Conservation (phyloP, 768 basidiomycete genomes). For the Dentipellis sp. region DNA sequence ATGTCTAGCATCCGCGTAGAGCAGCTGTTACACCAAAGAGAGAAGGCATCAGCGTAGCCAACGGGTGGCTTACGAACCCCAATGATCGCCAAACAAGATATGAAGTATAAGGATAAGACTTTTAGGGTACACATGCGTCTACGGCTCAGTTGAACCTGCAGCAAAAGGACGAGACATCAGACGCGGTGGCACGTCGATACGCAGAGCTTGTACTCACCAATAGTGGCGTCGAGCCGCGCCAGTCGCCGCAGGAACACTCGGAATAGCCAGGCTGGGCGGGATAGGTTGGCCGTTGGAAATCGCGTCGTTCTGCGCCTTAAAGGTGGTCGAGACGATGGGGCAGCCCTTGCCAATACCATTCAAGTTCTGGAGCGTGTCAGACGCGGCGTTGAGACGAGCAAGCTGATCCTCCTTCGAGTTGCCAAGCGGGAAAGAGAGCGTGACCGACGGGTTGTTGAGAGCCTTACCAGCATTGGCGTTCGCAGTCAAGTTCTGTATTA, state of each 20-base stretch:
- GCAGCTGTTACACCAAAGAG: too few relatives aligned
- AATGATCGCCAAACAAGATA: too few relatives aligned
- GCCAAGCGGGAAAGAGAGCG: conserved; percentile 18
- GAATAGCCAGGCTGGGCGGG: neutral
- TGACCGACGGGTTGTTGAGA: conserved; percentile 18
- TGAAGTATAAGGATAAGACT: too few relatives aligned
- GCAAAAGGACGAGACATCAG: too few relatives aligned
- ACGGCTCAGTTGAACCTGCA: too few relatives aligned
- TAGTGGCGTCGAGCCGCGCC: too few relatives aligned
- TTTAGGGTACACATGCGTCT: too few relatives aligned
- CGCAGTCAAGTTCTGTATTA: neutral
- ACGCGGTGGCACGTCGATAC: too few relatives aligned
- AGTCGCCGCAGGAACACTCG: neutral
- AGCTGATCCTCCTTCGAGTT: conserved; percentile 9
- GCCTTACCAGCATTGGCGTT: conserved; percentile 18
- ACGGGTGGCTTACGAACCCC: too few relatives aligned
- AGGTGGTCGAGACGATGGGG: conserved; percentile 16
- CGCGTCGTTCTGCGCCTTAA: conserved; percentile 7
- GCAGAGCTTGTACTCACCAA: too few relatives aligned
- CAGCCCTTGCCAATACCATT: conserved; percentile 19
- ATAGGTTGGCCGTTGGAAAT: neutral
- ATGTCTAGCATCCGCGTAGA: too few relatives aligned
- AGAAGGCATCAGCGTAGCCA: too few relatives aligned
- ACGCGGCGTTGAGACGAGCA: conserved; percentile 16
- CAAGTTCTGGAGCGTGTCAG: conserved; percentile 21